Conservation (phyloP, 2,329 filamentous ascomycete species). For the Colletotrichum tropicicola region DNA sequence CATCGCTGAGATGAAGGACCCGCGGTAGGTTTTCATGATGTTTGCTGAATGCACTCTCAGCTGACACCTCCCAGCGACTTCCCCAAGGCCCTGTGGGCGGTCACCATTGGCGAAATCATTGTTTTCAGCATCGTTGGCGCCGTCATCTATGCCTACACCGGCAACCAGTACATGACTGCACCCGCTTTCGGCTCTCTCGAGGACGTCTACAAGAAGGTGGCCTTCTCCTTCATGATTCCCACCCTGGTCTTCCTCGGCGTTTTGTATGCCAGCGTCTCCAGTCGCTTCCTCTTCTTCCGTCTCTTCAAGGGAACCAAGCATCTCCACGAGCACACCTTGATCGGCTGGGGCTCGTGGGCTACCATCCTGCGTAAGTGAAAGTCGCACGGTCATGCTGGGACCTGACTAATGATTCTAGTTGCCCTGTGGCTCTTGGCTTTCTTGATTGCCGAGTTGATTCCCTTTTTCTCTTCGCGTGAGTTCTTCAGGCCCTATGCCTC, state of each 20-base stretch:
- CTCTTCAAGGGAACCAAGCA: constrained; percentile 81
- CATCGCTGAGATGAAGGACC: constrained; percentile 90
- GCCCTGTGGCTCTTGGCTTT: constrained; percentile 87
- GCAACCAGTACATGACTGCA: constrained; percentile 86
- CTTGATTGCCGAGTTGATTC: constrained; percentile 91
- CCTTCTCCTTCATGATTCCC: constrained; percentile 95
- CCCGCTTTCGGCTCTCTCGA: constrained; percentile 88
- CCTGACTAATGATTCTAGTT: constrained; percentile 44
- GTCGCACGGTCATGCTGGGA: neutral
- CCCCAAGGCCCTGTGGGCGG: constrained; percentile 90
- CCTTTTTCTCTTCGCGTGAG: constrained; percentile 84
- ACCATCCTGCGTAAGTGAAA: constrained; percentile 68
- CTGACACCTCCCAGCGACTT: constrained; percentile 74
- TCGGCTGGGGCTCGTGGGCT: constrained; percentile 84
- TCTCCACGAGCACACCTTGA: constrained; percentile 80
- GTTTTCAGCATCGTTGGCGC: constrained; percentile 85
- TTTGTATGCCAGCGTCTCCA: constrained; percentile 88
- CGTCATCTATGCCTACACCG: constrained; percentile 87
- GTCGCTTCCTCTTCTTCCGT: constrained; percentile 92
- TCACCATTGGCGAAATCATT: constrained; percentile 87
- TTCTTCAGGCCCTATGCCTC: too few relatives aligned
- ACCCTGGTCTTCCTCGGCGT: constrained; percentile 93
- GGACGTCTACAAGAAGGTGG: constrained; percentile 83
- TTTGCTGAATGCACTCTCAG: constrained; percentile 37
- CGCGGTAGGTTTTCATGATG: constrained; percentile 45